These are phyloP conservation scores for Leucaena leucocephala DNA, from an alignment of 306 rosid species.

Conservation along the genomic window DNA sequence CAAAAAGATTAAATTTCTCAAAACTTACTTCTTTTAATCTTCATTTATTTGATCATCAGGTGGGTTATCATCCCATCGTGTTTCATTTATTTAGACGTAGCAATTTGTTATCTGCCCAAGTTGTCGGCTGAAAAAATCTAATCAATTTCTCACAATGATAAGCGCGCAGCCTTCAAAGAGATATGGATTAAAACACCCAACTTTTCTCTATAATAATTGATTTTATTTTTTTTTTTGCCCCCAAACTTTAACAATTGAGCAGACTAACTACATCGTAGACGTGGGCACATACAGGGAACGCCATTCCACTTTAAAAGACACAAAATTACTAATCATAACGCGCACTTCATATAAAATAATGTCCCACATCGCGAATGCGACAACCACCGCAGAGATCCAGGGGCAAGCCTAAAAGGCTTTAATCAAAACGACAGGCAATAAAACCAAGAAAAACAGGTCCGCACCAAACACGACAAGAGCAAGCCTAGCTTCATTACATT, in stretches of 20 bases:
- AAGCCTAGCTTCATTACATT: constrained; percentile 24
- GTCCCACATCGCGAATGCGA: background rate
- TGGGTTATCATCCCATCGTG: no score
- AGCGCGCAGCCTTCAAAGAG: background rate
- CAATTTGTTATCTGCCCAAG: background rate
- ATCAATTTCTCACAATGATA: background rate
- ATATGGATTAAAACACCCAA: background rate
- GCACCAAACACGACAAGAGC: background rate
- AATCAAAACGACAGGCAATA: background rate
- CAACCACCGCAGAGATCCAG: background rate
- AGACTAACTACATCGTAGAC: background rate
- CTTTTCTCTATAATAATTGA: no score
- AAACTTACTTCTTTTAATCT: no score
- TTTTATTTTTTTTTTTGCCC: no score
- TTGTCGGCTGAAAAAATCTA: background rate
- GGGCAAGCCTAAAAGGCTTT: background rate
- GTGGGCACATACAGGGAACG: background rate
- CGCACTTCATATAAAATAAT: background rate
- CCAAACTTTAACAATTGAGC: background rate
- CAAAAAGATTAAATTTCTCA: no score
- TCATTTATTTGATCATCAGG: no score
- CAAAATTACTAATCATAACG: background rate
- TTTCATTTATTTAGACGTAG: background rate
- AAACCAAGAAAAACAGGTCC: background rate
- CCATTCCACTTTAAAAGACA: background rate